Percentiles rank a stretch among this genome's conserved stretches.
Conservation (phyloP, 2,329 filamentous ascomycete species). For the Nannizzia gypsea region DNA sequence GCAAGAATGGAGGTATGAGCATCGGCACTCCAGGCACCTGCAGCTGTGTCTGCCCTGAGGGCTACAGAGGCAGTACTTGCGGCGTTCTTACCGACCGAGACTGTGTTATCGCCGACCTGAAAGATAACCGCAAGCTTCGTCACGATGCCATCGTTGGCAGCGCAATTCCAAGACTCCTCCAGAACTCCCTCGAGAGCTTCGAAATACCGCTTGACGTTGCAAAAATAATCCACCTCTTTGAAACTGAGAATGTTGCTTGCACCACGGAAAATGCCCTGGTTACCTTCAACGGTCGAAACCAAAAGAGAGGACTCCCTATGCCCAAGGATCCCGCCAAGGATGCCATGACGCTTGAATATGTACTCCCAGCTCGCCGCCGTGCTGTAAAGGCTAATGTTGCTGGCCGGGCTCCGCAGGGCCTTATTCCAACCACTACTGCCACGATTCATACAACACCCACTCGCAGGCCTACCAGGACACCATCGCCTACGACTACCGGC, state of each 20-base stretch:
- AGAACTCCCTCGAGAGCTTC: constrained; percentile 54
- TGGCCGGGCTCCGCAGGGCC: not conserved
- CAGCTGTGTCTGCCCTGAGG: constrained; percentile 78
- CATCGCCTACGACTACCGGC: not conserved
- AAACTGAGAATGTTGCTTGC: constrained; percentile 63
- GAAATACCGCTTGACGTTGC: constrained; percentile 61
- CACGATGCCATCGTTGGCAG: constrained; percentile 68
- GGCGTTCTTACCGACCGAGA: constrained; percentile 37
- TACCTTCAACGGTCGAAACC: constrained; percentile 55
- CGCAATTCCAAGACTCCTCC: constrained; percentile 63
- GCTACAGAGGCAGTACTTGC: constrained; percentile 61
- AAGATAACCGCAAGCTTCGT: constrained; percentile 29
- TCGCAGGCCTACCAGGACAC: not conserved
- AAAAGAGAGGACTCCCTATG: constrained; percentile 14
- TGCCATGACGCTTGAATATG: not conserved
- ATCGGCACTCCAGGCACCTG: constrained; percentile 57
- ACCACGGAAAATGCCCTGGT: constrained; percentile 76
- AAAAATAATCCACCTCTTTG: constrained; percentile 64
- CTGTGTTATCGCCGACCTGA: constrained; percentile 43
- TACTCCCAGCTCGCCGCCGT: not conserved
- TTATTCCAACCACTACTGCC: not conserved
- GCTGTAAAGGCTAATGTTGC: not conserved
- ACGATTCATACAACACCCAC: not conserved
- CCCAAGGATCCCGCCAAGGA: not conserved
- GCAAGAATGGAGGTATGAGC: constrained; percentile 70